Evolutionary conservation across 202 grass and related monocot species (phyloP).

Genomic region (Brachypodium distachyon): DNA sequence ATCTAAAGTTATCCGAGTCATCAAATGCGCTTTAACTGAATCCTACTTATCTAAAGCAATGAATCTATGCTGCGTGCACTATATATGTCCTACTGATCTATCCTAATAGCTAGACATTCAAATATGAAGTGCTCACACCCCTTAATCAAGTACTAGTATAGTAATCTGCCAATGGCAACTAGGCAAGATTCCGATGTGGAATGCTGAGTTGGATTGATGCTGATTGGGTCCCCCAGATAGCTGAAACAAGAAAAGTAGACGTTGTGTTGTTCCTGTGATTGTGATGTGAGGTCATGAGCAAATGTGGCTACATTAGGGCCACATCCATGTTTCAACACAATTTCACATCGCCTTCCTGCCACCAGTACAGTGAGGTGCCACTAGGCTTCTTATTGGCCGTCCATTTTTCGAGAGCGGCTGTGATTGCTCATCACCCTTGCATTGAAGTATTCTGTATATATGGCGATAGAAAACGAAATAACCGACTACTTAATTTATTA

Average conservation of each 20-base stretch:
- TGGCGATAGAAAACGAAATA: not conserved
- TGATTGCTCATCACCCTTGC: not conserved
- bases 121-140: not conserved
- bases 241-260: not conserved
- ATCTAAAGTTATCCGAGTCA: not conserved
- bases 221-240: not conserved
- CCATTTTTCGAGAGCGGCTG: not conserved
- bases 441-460: not conserved
- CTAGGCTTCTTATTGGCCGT: not conserved
- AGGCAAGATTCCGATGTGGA: not conserved
- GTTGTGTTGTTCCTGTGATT: not conserved
- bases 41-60: not conserved
- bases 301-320: conserved; percentile 1
- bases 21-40: not conserved
- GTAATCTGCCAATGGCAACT: not conserved
- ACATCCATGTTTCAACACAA: not conserved
- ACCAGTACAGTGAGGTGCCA: not conserved
- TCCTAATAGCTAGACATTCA: no score
- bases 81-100: no score
- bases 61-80: not conserved
- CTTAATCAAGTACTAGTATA: not conserved
- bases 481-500: not conserved
- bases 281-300: not conserved
- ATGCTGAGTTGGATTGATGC: conserved; percentile 32
- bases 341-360: not conserved